A percentile compares a stretch with the other conserved stretches of the same genome.
These are phyloP conservation scores for Daedaleopsis nitida DNA, from an alignment of 768 basidiomycete species.

Conservation along the genomic window DNA sequence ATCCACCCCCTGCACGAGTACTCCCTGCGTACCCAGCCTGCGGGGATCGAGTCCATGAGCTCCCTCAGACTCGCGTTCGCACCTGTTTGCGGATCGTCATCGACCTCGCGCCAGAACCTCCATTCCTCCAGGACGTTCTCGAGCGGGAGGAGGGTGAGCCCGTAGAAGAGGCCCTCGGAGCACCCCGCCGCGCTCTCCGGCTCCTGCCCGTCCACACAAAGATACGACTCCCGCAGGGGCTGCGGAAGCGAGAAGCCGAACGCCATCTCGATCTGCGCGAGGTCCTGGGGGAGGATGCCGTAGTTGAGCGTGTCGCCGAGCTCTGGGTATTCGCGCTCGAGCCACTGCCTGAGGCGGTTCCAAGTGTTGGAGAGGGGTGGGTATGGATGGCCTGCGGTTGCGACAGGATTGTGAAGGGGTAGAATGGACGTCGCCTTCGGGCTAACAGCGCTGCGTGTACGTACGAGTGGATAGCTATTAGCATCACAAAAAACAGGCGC, in stretches of 20 bases:
- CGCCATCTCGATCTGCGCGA: slow-evolving; percentile 80
- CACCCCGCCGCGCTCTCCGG: slow-evolving; percentile 86
- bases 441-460: slow-evolving; percentile 41
- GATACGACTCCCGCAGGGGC: slow-evolving; percentile 89
- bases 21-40: slow-evolving; percentile 82
- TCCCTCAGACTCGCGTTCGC: slow-evolving; percentile 71
- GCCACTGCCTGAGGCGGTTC: slow-evolving; percentile 81
- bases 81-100: slow-evolving; percentile 84
- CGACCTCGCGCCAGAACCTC: slow-evolving; percentile 94
- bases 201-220: slow-evolving; percentile 90
- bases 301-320: slow-evolving; percentile 95
- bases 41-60: slow-evolving; percentile 87
- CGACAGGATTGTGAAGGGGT: slow-evolving; percentile 60
- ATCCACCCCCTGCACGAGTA: slow-evolving; percentile 98
- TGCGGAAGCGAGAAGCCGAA: slow-evolving; percentile 84
- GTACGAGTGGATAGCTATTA: background rate
- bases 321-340: slow-evolving; percentile 87
- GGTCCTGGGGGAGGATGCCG: slow-evolving; percentile 78
- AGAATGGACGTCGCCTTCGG: slow-evolving; percentile 56
- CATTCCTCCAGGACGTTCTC: slow-evolving; percentile 96
- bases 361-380: slow-evolving; percentile 85
- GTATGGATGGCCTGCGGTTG: slow-evolving; percentile 48
- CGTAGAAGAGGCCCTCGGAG: slow-evolving; percentile 91
- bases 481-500: slow-evolving; percentile 14
- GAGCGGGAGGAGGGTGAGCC: slow-evolving; percentile 88